Evolutionary conservation across 495 filamentous ascomycete species (phyloP), one percentile per base, ranked within the genome.

Genomic region (Penicillium odoratum): DNA sequence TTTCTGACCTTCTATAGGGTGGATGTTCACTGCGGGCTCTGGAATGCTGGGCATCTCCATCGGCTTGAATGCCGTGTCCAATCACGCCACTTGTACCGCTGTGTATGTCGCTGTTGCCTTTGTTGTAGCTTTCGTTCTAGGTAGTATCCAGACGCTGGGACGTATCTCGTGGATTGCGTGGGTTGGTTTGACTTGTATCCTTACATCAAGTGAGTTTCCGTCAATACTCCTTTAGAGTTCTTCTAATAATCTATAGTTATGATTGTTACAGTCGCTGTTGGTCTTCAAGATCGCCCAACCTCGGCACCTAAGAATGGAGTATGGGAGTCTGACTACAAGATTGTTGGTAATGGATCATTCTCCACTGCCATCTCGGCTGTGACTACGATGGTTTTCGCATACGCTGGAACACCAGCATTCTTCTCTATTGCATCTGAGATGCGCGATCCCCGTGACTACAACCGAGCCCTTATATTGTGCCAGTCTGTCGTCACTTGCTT

Each of bases 371-470:
- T 91, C 57, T 79, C 86, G 33, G 84, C 85, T 7, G 77, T 89
- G 30, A 81, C 82, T n/a, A 86, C 90, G 64, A 84, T 91, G 30
- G 77, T 88, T 53, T 89, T 92, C 62, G 87, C 88, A 21, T 79
- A 68, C 73, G 63, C 74, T 11, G 88, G 83, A 59, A 87, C 75
- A 61, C 87, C 81, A 49, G 87, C 72, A 64, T 88, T 78, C 80
- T 90, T 92, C 76, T 79, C 77, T 26, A 88, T 93, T 67, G 86
- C 85, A 62, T 81, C 85, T 44, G 88, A 92, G 69, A 88, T 92
- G 83, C 84, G 86, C 59, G 80, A 85, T 0, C 87, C 86, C 1
- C 59, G 62, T 16, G 81, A 86, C 54, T 88, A 80, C 58, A 70
- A 72, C 42, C 82, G 82, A 69, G 77, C 87, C 8, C 75, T 90